Evolutionary conservation across 2,329 filamentous ascomycete species (phyloP), one percentile per base, ranked within the genome.

Genomic region (Sphaerulina populicola): DNA sequence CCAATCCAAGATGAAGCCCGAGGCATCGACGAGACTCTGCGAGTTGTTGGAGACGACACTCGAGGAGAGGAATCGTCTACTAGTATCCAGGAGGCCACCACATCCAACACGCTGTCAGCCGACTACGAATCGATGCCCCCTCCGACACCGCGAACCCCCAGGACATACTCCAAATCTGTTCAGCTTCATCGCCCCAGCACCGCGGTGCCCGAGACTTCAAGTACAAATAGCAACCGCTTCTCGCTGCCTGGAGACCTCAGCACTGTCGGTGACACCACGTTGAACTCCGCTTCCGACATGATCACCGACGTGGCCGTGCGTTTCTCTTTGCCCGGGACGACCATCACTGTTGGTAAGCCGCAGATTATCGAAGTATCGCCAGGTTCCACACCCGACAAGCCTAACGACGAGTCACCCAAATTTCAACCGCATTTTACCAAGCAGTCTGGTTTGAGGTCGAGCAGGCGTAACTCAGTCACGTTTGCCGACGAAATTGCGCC

Each of bases 291-390:
- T 9, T 63, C 64, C 4, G 63, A 67, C 42, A 62, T 63, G 55
- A 57, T 67, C 41, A 68, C 66, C 6, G 66, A 69, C 52, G 60
- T 68, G 23, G 66, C 66, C 40, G 62, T 68, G n/a, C 66, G 65
- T 38, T 69, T 69, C 53, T 68, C 66, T 0, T 46, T 68, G 33
- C 67, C 67, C 7, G 60, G 60, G 14, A 64, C 63, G 5, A 64
- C 65, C 2, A 69, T 72, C 55, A 64, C 61, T 11, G 59, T 68
- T 9, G 62, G 60, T 39, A 66, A 63, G 47, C 64, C 64, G 27
- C 66, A 67, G 41, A 62, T 67, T 35, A 60, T 67, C 7, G 61
- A 62, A 10, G 62, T 67, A 7, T 60, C 62, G 43, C 54, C 61
- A 0, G 58, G 61, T 48, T 62, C 59, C 40, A 63, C 64, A 11